These are phyloP conservation scores for Aspergillus brunneoviolaceus DNA, from an alignment of 2,329 filamentous ascomycete genomes.

Conservation along the genomic window DNA sequence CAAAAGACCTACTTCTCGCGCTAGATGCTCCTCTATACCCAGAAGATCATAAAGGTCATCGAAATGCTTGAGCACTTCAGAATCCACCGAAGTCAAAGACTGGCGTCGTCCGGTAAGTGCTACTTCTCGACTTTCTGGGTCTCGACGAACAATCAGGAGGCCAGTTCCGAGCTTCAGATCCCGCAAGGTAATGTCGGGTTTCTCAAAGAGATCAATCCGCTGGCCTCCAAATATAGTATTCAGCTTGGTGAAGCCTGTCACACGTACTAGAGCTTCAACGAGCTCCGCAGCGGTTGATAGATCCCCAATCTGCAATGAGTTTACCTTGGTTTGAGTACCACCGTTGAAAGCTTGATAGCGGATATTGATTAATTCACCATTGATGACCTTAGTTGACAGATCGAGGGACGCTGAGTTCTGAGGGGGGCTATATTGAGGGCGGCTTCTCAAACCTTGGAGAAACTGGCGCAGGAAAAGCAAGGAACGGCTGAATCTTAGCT, in stretches of 20 bases:
- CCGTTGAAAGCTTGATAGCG: constrained; percentile 74
- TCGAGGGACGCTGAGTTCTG: constrained; percentile 60
- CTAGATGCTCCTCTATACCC: constrained; percentile 67
- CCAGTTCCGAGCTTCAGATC: constrained; percentile 67
- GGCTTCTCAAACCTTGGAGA: constrained; percentile 53
- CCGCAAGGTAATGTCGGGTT: constrained; percentile 61
- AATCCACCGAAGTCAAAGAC: constrained; percentile 65
- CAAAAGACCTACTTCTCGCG: constrained; percentile 59
- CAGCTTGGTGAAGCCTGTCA: constrained; percentile 74
- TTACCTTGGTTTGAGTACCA: constrained; percentile 58
- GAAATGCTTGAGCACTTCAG: constrained; percentile 78
- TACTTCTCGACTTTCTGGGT: constrained; percentile 49
- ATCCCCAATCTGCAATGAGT: constrained; percentile 64
- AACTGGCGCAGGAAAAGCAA: constrained; percentile 68
- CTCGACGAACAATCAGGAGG: constrained; percentile 63
- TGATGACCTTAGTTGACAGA: constrained; percentile 53
- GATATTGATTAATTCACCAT: constrained; percentile 65
- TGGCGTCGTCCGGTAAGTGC: constrained; percentile 41
- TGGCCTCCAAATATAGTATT: constrained; percentile 69
- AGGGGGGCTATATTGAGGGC: constrained; percentile 60
- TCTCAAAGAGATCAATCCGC: constrained; percentile 61
- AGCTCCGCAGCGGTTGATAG: constrained; percentile 71
- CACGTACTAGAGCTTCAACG: constrained; percentile 63
- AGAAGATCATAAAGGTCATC: constrained; percentile 80
- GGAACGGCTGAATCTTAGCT: constrained; percentile 67